Percentiles rank a stretch among this genome's conserved stretches.
These are phyloP conservation scores for Scleromitrula shiraiana DNA, from an alignment of 2,329 filamentous ascomycete species.

Conservation along the genomic window DNA sequence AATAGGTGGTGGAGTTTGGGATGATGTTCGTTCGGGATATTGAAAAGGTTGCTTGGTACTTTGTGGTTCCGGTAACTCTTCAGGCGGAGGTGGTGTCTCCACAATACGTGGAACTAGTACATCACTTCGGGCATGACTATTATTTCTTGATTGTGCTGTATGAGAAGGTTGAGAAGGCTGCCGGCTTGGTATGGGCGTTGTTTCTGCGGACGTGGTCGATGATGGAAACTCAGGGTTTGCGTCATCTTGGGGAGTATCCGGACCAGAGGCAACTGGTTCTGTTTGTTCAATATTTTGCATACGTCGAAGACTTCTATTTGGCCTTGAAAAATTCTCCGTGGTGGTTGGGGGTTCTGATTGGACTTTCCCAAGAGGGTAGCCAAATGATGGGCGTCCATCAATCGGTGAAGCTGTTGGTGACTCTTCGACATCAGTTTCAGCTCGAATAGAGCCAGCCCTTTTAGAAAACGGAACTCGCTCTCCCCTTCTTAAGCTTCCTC, in stretches of 20 bases:
- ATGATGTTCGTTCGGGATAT: constrained; percentile 9
- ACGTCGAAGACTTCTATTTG: constrained; percentile 30
- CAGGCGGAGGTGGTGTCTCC: constrained; percentile 49
- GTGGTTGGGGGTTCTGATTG: constrained; percentile 59
- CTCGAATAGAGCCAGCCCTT: constrained; percentile 51
- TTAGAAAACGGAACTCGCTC: constrained; percentile 70
- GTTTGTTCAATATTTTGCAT: constrained; percentile 20
- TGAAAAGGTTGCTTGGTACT: constrained; percentile 12
- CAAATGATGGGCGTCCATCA: constrained; percentile 34
- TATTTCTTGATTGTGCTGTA: constrained; percentile 16
- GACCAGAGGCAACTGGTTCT: constrained; percentile 6
- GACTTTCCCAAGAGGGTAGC: constrained; percentile 44
- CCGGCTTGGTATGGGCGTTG: background rate
- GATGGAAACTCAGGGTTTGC: constrained; percentile 12
- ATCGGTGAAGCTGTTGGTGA: constrained; percentile 40
- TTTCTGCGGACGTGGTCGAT: background rate
- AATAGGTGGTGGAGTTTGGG: constrained; percentile 9
- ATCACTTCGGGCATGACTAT: constrained; percentile 23
- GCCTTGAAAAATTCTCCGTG: constrained; percentile 55
- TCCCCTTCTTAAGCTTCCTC: constrained; percentile 74
- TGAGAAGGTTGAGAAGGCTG: background rate
- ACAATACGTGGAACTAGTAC: constrained; percentile 49
- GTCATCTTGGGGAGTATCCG: constrained; percentile 12
- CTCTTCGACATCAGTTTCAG: constrained; percentile 52
- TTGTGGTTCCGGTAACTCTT: constrained; percentile 15